Evolutionary conservation across 495 filamentous ascomycete species (phyloP).

Genomic region (Immersiella caudata): DNA sequence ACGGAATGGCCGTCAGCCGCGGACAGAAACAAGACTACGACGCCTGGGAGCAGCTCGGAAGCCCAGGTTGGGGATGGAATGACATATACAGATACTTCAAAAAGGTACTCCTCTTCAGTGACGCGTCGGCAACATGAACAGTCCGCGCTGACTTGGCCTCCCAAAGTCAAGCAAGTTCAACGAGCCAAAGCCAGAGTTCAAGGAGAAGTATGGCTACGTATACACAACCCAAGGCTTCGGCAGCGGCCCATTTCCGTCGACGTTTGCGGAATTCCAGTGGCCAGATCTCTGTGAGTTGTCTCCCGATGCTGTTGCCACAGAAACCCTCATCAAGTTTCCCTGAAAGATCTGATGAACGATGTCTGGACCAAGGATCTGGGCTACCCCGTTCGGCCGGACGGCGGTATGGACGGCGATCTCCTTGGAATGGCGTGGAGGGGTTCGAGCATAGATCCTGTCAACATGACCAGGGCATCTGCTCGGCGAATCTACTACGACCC

Average conservation of each 20-base stretch:
- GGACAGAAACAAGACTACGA: constrained; percentile 61
- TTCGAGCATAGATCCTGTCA: constrained; percentile 13
- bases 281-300: constrained; percentile 19
- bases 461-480: constrained; percentile 22
- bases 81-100: constrained; percentile 44
- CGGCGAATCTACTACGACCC: constrained; percentile 30
- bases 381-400: constrained; percentile 16
- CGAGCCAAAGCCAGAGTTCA: constrained; percentile 32
- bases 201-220: constrained; percentile 16
- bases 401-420: constrained; percentile 17
- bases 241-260: constrained; percentile 18
- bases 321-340: not conserved
- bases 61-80: constrained; percentile 62
- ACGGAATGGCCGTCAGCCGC: constrained; percentile 47
- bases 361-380: constrained; percentile 21
- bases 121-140: too few relatives aligned
- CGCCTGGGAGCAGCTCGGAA: constrained; percentile 61
- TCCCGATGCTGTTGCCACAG: too few relatives aligned
- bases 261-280: constrained; percentile 24
- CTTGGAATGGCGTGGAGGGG: constrained; percentile 23
- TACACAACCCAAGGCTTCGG: constrained; percentile 20
- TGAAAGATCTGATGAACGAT: not conserved
- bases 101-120: constrained; percentile 35
- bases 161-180: not conserved
- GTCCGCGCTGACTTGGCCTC: too few relatives aligned